Conservation (phyloP, 345 rosid species). For the Chamaenerion angustifolium region DNA sequence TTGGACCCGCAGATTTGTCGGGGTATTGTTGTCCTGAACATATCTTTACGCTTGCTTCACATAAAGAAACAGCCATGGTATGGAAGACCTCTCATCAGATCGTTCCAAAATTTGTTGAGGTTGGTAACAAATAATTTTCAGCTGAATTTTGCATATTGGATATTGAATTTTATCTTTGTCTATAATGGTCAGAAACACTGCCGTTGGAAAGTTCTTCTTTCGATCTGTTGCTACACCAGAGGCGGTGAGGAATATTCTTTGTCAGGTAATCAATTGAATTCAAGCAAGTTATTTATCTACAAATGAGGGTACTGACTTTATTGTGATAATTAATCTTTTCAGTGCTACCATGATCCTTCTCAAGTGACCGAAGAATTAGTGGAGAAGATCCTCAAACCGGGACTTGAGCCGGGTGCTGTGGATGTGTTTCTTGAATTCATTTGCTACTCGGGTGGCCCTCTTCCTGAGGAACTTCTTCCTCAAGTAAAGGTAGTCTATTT, state of each 20-base stretch:
- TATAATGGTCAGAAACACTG: constrained; percentile 42
- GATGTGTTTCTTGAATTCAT: constrained; percentile 86
- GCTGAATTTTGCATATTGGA: neutral
- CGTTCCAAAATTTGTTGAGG: constrained; percentile 81
- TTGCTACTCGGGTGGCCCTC: constrained; percentile 84
- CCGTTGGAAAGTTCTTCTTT: constrained; percentile 51
- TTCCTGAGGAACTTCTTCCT: constrained; percentile 81
- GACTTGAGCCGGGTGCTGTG: constrained; percentile 79
- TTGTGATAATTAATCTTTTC: constrained; percentile 5
- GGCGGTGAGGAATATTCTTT: constrained; percentile 58
- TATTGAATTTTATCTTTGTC: neutral
- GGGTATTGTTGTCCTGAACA: constrained; percentile 59
- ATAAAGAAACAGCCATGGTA: constrained; percentile 65
- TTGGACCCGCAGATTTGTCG: constrained; percentile 46
- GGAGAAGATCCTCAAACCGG: constrained; percentile 68
- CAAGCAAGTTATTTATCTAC: too few species aligned
- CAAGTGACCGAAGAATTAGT: constrained; percentile 88
- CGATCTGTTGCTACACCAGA: constrained; percentile 50
- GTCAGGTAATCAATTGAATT: constrained; percentile 33
- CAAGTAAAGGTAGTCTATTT: constrained; percentile 43
- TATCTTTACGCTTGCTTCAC: constrained; percentile 84
- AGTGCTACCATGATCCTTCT: constrained; percentile 75
- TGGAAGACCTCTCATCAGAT: constrained; percentile 62
- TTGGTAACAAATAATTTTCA: constrained; percentile 3
- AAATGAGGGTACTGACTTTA: too few species aligned